Conservation (phyloP, 371 early-diverging fungal species). For the Phascolomyces articulosus region DNA sequence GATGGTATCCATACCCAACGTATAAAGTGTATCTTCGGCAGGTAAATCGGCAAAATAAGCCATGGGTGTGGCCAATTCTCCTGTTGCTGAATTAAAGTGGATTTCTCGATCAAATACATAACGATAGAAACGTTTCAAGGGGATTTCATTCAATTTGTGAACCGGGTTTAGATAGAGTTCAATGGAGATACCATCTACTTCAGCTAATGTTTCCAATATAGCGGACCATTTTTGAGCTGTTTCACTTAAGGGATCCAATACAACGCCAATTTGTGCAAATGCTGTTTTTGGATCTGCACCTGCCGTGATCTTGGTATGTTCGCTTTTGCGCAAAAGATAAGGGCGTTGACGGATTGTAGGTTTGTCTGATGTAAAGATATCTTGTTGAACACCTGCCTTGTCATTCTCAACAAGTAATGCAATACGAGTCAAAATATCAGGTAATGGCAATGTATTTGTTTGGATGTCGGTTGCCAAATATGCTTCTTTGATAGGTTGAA, state of each 20-base stretch:
- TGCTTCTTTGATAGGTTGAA: slow-evolving; percentile 31
- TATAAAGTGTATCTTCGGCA: slow-evolving; percentile 69
- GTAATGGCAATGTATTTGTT: neutral
- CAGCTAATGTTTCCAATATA: slow-evolving; percentile 63
- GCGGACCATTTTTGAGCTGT: slow-evolving; percentile 78
- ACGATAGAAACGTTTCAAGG: slow-evolving; percentile 87
- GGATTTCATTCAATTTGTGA: slow-evolving; percentile 54
- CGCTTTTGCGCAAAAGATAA: slow-evolving; percentile 19
- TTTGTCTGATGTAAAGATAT: slow-evolving; percentile 15
- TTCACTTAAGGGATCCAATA: slow-evolving; percentile 80
- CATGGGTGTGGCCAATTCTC: slow-evolving; percentile 42
- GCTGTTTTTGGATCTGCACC: slow-evolving; percentile 46
- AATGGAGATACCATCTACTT: slow-evolving; percentile 64
- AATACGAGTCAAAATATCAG: slow-evolving; percentile 28
- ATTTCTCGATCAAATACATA: slow-evolving; percentile 74
- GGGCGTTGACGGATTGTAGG: slow-evolving; percentile 27
- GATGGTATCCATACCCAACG: slow-evolving; percentile 84
- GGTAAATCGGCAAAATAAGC: slow-evolving; percentile 82
- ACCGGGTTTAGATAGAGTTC: slow-evolving; percentile 67
- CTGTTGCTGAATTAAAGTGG: slow-evolving; percentile 58
- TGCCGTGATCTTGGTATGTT: slow-evolving; percentile 27
- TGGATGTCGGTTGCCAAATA: neutral
- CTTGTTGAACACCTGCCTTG: slow-evolving; percentile 19
- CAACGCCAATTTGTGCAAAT: slow-evolving; percentile 62
- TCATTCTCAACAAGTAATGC: slow-evolving; percentile 33